Evolutionary conservation across 2,329 filamentous ascomycete species (phyloP), one percentile per base, ranked within the genome.

Genomic region (Colletotrichum caudatum): DNA sequence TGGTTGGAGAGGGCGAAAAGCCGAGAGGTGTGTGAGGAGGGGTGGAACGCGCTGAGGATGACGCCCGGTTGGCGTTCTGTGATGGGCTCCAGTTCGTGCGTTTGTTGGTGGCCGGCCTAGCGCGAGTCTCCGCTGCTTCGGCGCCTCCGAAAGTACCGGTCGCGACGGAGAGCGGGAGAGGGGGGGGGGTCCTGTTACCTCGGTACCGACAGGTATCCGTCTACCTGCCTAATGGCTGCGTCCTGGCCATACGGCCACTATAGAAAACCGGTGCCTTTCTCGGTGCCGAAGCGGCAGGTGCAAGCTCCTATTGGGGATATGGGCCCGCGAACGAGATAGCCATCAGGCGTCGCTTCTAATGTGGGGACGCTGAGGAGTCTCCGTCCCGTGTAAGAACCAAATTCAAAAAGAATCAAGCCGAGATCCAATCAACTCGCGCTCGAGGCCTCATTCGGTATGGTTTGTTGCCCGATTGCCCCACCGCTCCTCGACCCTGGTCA

Each of bases 111-210:
- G 48, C 67, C 67, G 39, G 62, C 26, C 41, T 69, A 54, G 64
- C 59, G 58, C 69, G 64, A 50, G 46, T 65, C 61, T 64, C 65
- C 69, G 64, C 69, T 63, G 44, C 69, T 64, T 71, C 69, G 69
- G 69, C 64, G 69, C 65, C 53, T 71, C 69, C 65, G 69, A 69
- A 63, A 58, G 35, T 44, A 56, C 26, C 50, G 50, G 48, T 56
- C 23, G 37, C 26, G 20, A 20, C 29, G 53, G 12, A 33, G 37
- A 29, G 39, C 39, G 16, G n/a, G 33, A 37, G n/a, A 12, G 23
- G 4, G 2, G n/a, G 26, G 33, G 33, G 26, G 26, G 3, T 29
- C 29, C 29, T 29, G 29, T 29, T 29, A 29, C 29, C 29, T 29
- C 29, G 29, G 29, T 29, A 29, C 29, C 29, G 3, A 29, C 35